These are phyloP conservation scores for Sarcodon sp. DNA, from an alignment of 768 basidiomycete species.

Conservation along the genomic window DNA sequence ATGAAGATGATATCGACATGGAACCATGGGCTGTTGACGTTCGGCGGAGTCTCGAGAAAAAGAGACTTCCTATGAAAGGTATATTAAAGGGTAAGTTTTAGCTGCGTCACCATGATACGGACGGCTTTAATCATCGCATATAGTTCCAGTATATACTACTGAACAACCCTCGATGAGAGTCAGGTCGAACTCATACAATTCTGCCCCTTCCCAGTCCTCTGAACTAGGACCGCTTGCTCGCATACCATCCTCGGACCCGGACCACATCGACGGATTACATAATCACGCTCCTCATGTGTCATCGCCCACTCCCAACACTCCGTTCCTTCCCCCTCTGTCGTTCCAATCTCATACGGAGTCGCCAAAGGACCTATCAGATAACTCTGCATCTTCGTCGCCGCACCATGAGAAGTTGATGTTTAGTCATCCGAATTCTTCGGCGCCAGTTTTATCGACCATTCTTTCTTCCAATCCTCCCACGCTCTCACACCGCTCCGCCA, in stretches of 20 bases:
- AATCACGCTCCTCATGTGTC: conserved; percentile 49
- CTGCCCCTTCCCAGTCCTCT: conserved; percentile 32
- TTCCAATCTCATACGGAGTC: conserved; percentile 31
- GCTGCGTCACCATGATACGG: not conserved
- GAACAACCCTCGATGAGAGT: conserved; percentile 29
- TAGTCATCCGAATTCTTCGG: conserved; percentile 84
- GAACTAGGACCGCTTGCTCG: conserved; percentile 69
- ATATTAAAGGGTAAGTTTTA: conserved; percentile 74
- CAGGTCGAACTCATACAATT: conserved; percentile 78
- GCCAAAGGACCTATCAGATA: conserved; percentile 26
- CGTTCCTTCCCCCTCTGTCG: conserved; percentile 42
- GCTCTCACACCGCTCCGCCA: conserved; percentile 60
- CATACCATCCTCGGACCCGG: conserved; percentile 75
- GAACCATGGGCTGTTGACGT: conserved; percentile 73
- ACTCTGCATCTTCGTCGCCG: conserved; percentile 18
- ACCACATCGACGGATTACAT: conserved; percentile 80
- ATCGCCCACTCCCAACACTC: conserved; percentile 15
- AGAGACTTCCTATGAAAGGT: conserved; percentile 57
- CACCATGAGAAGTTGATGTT: conserved; percentile 46
- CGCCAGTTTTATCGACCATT: conserved; percentile 67
- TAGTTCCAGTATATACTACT: conserved; percentile 56
- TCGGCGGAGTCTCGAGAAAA: conserved; percentile 59
- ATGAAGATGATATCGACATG: conserved; percentile 40
- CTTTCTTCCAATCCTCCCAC: conserved; percentile 29
- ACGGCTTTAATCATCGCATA: conserved; percentile 43